Evolutionary conservation across 2,329 filamentous ascomycete species (phyloP).

Genomic region (Alternaria sp.): DNA sequence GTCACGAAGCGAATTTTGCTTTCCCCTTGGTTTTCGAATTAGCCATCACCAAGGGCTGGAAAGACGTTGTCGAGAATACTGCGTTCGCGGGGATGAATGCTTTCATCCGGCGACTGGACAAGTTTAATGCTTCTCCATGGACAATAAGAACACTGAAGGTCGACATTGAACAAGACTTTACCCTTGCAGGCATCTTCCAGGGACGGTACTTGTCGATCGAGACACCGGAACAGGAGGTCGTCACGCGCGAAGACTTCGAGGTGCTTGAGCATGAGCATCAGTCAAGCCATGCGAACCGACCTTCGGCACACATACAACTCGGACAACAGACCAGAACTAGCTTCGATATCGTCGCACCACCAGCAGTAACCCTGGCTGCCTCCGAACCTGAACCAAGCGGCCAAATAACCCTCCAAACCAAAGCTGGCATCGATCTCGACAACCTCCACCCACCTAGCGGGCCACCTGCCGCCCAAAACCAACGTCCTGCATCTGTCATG

Average conservation of each 20-base stretch:
- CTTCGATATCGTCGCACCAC: neutral
- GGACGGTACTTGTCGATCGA: constrained; percentile 57
- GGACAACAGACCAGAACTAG: neutral
- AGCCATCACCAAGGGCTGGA: constrained; percentile 49
- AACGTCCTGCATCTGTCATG: constrained; percentile 50
- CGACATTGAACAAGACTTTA: constrained; percentile 55
- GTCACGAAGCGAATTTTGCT: constrained; percentile 62
- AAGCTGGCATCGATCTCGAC: constrained; percentile 55
- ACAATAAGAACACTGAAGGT: constrained; percentile 51
- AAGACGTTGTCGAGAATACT: constrained; percentile 47
- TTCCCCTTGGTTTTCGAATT: constrained; percentile 56
- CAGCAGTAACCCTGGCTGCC: neutral
- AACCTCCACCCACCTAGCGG: constrained; percentile 33
- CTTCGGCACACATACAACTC: constrained; percentile 31
- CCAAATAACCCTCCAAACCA: constrained; percentile 58
- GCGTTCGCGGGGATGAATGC: constrained; percentile 54
- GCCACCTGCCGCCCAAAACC: constrained; percentile 28
- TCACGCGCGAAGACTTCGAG: constrained; percentile 53
- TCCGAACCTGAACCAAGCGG: neutral
- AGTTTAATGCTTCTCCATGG: constrained; percentile 52
- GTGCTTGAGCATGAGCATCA: constrained; percentile 42
- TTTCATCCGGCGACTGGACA: constrained; percentile 55
- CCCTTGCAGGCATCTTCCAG: constrained; percentile 55
- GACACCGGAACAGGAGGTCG: constrained; percentile 49
- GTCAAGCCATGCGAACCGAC: constrained; percentile 8